Base-by-base conservation (phyloP, 768 basidiomycete species). In the Sporobolomyces pararoseus region DNA sequence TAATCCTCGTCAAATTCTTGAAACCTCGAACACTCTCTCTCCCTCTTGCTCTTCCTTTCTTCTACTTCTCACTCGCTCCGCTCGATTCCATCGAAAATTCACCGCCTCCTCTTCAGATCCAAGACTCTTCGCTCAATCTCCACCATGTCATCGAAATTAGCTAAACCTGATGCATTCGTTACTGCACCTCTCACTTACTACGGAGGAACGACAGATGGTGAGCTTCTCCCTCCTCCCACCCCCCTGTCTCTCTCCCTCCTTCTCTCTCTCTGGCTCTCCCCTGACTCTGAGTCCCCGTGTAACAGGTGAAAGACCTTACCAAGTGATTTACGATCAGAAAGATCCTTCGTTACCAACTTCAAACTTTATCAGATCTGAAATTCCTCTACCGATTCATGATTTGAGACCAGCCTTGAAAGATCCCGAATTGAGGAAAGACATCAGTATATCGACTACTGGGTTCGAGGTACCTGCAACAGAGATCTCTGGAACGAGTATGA, bases 371-470 rank as follows among this genome's bases (percentile, higher is more conserved):
- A 21, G 2, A 32, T 21, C 31, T 3, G 19, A 29, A 3, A 35
- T 21, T 52, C 21, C 10, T 2, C 52, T 65, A 1, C 53, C 54
- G 9, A 71, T 75, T 62, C 62, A 59, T 51, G 72, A 75, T 65
- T 47, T 75, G 0, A 69, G 75, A 31, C 65, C 71, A 3, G 60
- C 76, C 17, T 64, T 75, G 25, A 73, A 53, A 4, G 44, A 47
- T 23, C 69, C 64, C 1, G 54, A 58, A 5, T 27, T 50, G 0
- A 52, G 51, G 32, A 52, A 60, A 10, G 58, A 55, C 14, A 78
- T 78, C 63, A 67, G 65, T 2, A 77, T 82, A 47, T 83, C 84
- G 62, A 75, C 76, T 58, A 79, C 80, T n/a, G 84, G 84, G n/a
- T 84, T 84, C 76, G 79, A 81, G 71, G 81, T 81, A 71, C 60